Evolutionary conservation across 441 rosid species (phyloP).

Genomic region (Eruca vesicaria): DNA sequence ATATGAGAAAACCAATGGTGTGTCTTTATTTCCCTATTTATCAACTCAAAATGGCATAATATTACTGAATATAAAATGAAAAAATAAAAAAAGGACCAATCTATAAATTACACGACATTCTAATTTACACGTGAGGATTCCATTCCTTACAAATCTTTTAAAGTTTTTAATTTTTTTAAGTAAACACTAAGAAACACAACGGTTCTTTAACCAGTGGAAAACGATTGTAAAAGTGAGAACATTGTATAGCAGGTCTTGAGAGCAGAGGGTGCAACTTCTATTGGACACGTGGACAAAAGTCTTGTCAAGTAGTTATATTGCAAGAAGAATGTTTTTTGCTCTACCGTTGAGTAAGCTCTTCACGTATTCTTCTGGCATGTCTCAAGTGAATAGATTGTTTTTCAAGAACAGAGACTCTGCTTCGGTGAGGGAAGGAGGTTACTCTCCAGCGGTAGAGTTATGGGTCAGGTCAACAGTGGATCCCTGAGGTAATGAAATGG

Average conservation of each 20-base stretch:
- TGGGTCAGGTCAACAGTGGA: constrained; percentile 73
- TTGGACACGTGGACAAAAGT: too few relatives aligned
- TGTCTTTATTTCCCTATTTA: not conserved
- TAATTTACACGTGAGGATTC: constrained; percentile 32
- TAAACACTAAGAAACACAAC: constrained; percentile 28
- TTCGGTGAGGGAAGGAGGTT: constrained; percentile 47
- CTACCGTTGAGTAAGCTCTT: too few relatives aligned
- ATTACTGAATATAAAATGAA: not conserved
- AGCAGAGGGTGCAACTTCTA: too few relatives aligned
- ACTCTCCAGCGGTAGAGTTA: constrained; percentile 53
- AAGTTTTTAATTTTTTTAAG: constrained; percentile 17
- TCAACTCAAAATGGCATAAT: constrained; percentile 21
- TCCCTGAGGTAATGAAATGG: constrained; percentile 33
- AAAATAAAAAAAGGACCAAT: constrained; percentile 11
- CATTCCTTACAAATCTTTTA: constrained; percentile 14
- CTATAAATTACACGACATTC: constrained; percentile 24
- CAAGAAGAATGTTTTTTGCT: too few relatives aligned
- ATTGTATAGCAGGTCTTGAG: constrained; percentile 61
- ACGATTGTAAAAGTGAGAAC: constrained; percentile 48
- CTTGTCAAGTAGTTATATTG: too few relatives aligned
- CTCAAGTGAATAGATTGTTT: too few relatives aligned
- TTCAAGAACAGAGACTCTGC: constrained; percentile 62
- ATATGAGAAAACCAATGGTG: constrained; percentile 21
- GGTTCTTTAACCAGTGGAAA: constrained; percentile 33
- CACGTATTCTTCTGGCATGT: too few relatives aligned